Percentiles rank a stretch among this genome's conserved stretches.
phyloP scores from a whole-genome alignment of 768 basidiomycete genomes.

The Lentinula sp. region DNA sequence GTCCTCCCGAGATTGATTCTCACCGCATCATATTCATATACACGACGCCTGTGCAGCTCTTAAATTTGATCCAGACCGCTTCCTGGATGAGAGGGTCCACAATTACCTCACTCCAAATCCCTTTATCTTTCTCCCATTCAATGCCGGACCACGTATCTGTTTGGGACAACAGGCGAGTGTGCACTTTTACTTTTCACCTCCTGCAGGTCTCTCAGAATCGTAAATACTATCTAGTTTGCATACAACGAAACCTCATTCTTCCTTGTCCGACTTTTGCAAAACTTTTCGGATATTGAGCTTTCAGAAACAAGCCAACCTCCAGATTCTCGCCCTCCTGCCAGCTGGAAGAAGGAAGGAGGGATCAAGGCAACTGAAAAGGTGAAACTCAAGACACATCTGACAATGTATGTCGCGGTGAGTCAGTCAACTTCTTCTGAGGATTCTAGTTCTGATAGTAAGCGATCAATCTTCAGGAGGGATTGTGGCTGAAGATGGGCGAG shows the following conservation, averaged over 20 bases:
- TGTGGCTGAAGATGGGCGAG: conserved; percentile 30
- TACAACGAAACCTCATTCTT: conserved; percentile 64
- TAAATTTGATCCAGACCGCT: conserved; percentile 61
- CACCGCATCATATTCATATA: too few relatives aligned
- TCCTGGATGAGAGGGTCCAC: conserved; percentile 53
- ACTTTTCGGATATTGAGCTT: conserved; percentile 39
- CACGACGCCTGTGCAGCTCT: conserved; percentile 27
- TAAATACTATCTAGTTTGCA: conserved; percentile 38
- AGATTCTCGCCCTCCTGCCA: conserved; percentile 33
- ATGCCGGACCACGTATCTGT: conserved; percentile 46
- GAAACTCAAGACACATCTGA: conserved; percentile 43
- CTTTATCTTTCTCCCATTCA: conserved; percentile 47
- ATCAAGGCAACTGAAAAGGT: conserved; percentile 40
- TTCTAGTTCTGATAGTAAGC: background rate
- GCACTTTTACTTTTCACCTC: background rate
- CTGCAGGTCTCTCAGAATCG: background rate
- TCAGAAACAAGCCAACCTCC: conserved; percentile 39
- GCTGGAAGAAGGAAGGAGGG: conserved; percentile 34
- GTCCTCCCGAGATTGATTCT: background rate
- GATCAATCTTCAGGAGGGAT: conserved; percentile 18
- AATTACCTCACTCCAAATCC: conserved; percentile 54
- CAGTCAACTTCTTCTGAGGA: background rate
- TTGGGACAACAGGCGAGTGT: conserved; percentile 31
- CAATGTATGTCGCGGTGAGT: conserved; percentile 43
- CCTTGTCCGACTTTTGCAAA: conserved; percentile 53